Evolutionary conservation across 768 basidiomycete species (phyloP), one percentile per base, ranked within the genome.

Genomic region (Calvatia gigantea): DNA sequence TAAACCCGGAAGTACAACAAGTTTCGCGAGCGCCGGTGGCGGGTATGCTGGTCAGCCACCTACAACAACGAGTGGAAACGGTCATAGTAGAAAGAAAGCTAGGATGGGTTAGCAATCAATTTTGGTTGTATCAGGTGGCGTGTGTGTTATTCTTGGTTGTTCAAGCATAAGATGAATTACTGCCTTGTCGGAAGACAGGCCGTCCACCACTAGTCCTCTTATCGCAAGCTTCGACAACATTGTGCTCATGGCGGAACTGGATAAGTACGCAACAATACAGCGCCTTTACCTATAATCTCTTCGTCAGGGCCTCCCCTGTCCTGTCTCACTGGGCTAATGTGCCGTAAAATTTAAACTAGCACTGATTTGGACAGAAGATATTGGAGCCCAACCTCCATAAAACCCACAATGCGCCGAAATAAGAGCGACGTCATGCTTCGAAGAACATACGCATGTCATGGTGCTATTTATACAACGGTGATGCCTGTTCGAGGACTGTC

Each of bases 1-100:
- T 15, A 84, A 84, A 62, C 76, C 83, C 0, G 83, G 79, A 25
- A 88, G 87, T 54, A 74, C 77, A 1, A 73, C 78, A 6, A 87
- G 86, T 62, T 86, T 88, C 69, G 76, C 78, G 1, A 87, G 85
- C 60, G 83, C 73, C n/a, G 82, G 84, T 15, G 80, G 75, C 1
- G 65, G 58, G 11, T 75, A 76, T 55, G 70, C 56, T 32, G 67
- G 72, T 19, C 71, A 73, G 47, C n/a, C n/a, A n/a, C n/a, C n/a
- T n/a, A 65, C 63, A 4, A 69, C 70, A 35, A 71, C 70, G 28
- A 69, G 68, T 59, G 71, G 64, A 19, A 58, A 59, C 29, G 68
- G 32, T 73, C 71, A 47, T 66, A 72, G 71, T 46, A 76, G 82
- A 69, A 87, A 87, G 73, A 87, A 86, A 65, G 72, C 81, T 25